Evolutionary conservation across 805 yeast species (phyloP).

Genomic region (Kazachstania bromeliacearum): DNA sequence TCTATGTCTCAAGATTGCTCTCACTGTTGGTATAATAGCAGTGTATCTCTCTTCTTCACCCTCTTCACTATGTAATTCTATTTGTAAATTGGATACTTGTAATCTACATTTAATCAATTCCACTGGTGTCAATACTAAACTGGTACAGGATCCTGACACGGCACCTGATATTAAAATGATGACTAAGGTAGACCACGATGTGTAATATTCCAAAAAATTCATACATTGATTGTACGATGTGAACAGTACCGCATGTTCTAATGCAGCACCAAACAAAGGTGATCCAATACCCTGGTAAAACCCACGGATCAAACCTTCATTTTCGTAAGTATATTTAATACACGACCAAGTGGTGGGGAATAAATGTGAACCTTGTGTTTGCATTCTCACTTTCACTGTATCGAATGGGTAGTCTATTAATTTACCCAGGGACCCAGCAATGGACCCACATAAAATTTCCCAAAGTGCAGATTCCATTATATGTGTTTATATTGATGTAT

Average conservation of each 20-base stretch:
- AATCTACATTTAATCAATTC: conserved; percentile 81
- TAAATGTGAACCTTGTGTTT: conserved; percentile 55
- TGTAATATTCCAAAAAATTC: conserved; percentile 25
- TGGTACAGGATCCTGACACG: conserved; percentile 70
- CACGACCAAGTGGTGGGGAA: conserved; percentile 58
- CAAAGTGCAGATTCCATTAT: conserved; percentile 20
- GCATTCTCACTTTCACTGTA: conserved; percentile 81
- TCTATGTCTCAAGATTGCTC: conserved; percentile 36
- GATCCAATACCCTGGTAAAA: conserved; percentile 71
- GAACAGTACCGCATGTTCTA: conserved; percentile 77
- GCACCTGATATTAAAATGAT: conserved; percentile 63
- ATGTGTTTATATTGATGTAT: no score
- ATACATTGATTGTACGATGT: conserved; percentile 48
- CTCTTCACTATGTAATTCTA: conserved; percentile 16
- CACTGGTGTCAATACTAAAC: conserved; percentile 79
- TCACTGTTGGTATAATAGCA: conserved; percentile 32
- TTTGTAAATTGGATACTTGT: conserved; percentile 47
- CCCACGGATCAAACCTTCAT: conserved; percentile 64
- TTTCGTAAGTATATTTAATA: conserved; percentile 46
- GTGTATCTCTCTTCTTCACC: conserved; percentile 15
- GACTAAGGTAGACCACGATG: conserved; percentile 30
- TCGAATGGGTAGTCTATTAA: conserved; percentile 86
- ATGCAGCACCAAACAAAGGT: conserved; percentile 83
- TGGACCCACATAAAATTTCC: conserved; percentile 32
- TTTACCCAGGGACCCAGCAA: conserved; percentile 76